Conservation (phyloP, 176 grass and related monocot species). For the Juncus inflexus region DNA sequence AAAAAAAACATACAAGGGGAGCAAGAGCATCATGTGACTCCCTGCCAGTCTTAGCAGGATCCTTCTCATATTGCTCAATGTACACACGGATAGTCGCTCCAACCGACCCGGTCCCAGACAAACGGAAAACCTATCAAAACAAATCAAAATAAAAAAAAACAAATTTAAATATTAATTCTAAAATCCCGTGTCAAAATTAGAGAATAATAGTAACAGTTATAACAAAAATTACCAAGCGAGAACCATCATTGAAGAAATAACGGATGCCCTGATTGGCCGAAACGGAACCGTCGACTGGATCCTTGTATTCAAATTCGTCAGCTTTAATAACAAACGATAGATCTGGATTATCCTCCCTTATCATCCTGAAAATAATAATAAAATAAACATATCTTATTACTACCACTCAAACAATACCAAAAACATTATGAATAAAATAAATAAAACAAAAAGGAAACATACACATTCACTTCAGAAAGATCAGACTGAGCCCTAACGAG, state of each 20-base stretch:
- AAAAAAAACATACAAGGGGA: slow-evolving; percentile 49
- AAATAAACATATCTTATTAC: no score
- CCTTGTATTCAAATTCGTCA: slow-evolving; percentile 97
- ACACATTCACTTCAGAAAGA: slow-evolving; percentile 91
- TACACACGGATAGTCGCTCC: slow-evolving; percentile 93
- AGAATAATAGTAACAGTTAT: background rate
- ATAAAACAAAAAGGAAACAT: slow-evolving; percentile 22
- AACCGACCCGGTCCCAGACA: slow-evolving; percentile 88
- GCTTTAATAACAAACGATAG: slow-evolving; percentile 61
- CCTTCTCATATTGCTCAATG: slow-evolving; percentile 92
- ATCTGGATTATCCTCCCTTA: slow-evolving; percentile 64
- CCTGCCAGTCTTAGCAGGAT: slow-evolving; percentile 72
- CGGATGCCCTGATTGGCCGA: slow-evolving; percentile 90
- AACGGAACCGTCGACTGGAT: slow-evolving; percentile 94
- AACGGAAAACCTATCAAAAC: slow-evolving; percentile 69
- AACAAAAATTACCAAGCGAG: slow-evolving; percentile 58
- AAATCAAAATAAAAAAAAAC: slow-evolving; percentile 10
- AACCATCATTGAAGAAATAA: slow-evolving; percentile 90
- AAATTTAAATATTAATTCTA: background rate
- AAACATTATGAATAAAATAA: background rate
- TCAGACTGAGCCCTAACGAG: slow-evolving; percentile 70
- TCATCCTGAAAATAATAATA: slow-evolving; percentile 46
- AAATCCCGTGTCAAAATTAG: background rate
- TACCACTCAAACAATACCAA: no score
- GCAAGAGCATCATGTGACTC: slow-evolving; percentile 85